Base-by-base conservation (phyloP, 805 yeast genomes). In the Deakozyma indianensis region DNA sequence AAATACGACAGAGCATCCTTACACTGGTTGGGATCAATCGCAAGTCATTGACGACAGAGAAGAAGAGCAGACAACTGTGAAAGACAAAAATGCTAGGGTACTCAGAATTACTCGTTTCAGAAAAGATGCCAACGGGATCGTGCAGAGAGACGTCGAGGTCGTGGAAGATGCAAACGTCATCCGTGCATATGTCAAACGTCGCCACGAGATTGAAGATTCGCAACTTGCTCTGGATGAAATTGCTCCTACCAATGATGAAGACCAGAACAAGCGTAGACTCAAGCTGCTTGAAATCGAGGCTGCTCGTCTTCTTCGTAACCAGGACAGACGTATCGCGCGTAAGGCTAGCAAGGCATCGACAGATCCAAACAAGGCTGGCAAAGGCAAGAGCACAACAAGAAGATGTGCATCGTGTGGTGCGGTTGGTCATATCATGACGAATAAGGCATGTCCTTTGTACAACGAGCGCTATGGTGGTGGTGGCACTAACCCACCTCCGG, bases 391-490 rank as follows among this genome's bases (percentile, higher is more conserved):
- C 24, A 78, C 77, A 3, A 80, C 82, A 5, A 70, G 98, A 59
- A 77, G 85, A 57, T 90, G 98, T 65, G 88, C 94, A 2, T 81
- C 92, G 0, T 90, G 98, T 70, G 97, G 97, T 21, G 92, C 90
- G 11, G 72, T 83, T 51, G 98, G 97, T 0, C 98, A 90, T 61
- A 90, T 90, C 50, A 74, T 92, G 59, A 90, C 98, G 2, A 87
- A 86, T 60, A 82, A 81, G 56, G 68, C 90, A 1, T 90, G 98
- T 65, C 98, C 97, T 15, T 71, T 87, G 74, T 90, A 83, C 59
- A 76, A 74, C 50, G 77, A 74, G 48, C 55, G 57, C 40, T 58
- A 56, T 47, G 53, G 60, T 45, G 48, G 51, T 29, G 56, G 57
- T 11, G 38, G 38, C 18, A 32, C 38, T 20, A 32, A 32, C 38